These are phyloP conservation scores for Castanea mollissima DNA, from an alignment of 306 rosid species.

Conservation along the genomic window DNA sequence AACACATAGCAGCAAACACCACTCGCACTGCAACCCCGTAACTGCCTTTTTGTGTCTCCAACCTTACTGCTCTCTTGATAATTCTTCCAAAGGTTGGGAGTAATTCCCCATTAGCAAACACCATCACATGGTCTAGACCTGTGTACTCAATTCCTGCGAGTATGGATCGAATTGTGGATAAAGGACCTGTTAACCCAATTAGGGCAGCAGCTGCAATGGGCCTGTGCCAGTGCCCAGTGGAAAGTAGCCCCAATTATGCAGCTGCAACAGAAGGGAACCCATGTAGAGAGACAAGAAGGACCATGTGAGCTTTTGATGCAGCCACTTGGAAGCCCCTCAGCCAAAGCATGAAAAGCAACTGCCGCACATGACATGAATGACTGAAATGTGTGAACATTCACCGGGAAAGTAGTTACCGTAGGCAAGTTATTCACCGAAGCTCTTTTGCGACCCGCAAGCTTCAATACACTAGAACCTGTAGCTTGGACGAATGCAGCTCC, in stretches of 20 bases:
- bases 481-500: conserved; percentile 70
- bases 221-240: conserved; percentile 56
- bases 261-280: conserved; percentile 98
- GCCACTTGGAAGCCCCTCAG: conserved; percentile 99
- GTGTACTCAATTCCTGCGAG: conserved; percentile 87
- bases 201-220: conserved; percentile 84
- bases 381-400: conserved; percentile 88
- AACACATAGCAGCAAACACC: conserved; percentile 66
- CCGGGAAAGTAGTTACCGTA: conserved; percentile 42
- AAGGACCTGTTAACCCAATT: conserved; percentile 84
- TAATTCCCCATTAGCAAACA: conserved; percentile 85
- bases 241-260: conserved; percentile 87
- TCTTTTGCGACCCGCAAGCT: conserved; percentile 53
- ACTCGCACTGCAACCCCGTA: conserved; percentile 68
- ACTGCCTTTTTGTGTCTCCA: conserved; percentile 66
- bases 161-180: conserved; percentile 90
- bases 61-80: conserved; percentile 59
- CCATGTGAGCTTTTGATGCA: conserved; percentile 94
- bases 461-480: conserved; percentile 55
- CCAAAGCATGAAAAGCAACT: conserved; percentile 83
- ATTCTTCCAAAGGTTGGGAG: conserved; percentile 72
- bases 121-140: conserved; percentile 91
- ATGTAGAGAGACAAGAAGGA: conserved; percentile 93
- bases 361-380: conserved; percentile 89
- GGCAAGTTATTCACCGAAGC: conserved; percentile 61